These are phyloP conservation scores for Hypomyces perniciosus DNA, from an alignment of 2,329 filamentous ascomycete species.

Conservation along the genomic window DNA sequence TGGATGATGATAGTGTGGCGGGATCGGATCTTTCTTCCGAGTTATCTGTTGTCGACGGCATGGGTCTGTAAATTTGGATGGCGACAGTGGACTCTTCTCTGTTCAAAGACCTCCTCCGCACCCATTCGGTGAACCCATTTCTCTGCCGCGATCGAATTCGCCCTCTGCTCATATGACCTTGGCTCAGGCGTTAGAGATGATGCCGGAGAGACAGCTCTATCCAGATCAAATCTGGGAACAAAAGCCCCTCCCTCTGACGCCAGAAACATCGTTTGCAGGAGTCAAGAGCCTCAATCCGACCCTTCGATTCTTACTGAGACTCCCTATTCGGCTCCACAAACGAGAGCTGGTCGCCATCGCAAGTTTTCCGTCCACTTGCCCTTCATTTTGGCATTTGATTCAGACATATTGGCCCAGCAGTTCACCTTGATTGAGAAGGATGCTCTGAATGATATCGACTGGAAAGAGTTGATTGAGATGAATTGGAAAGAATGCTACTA, in stretches of 20 bases:
- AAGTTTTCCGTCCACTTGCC: slow-evolving; percentile 60
- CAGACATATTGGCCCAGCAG: slow-evolving; percentile 71
- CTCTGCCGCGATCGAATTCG: slow-evolving; percentile 25
- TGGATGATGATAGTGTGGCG: slow-evolving; percentile 45
- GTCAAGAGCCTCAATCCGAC: slow-evolving; percentile 11
- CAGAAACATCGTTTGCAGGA: slow-evolving; percentile 41
- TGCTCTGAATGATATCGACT: slow-evolving; percentile 78
- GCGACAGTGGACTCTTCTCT: slow-evolving; percentile 21
- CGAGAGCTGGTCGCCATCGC: slow-evolving; percentile 24
- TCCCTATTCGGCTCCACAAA: slow-evolving; percentile 29
- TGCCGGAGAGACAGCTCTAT: slow-evolving; percentile 3
- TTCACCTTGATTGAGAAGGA: slow-evolving; percentile 84
- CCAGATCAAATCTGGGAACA: slow-evolving; percentile 9
- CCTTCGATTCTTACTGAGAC: slow-evolving; percentile 30
- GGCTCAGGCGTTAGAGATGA: slow-evolving; percentile 35
- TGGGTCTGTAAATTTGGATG: slow-evolving; percentile 38
- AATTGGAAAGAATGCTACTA: slow-evolving; percentile 69
- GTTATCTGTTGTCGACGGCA: slow-evolving; percentile 46
- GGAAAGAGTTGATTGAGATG: slow-evolving; percentile 81
- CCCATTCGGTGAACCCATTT: slow-evolving; percentile 18
- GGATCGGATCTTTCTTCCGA: slow-evolving; percentile 59
- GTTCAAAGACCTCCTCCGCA: slow-evolving; percentile 26
- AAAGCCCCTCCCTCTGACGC: slow-evolving; percentile 34
- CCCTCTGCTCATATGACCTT: slow-evolving; percentile 44
- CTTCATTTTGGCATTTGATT: slow-evolving; percentile 76